Evolutionary conservation across 1,284 basidiomycete genomes (phyloP), one percentile per base, ranked within the genome.

Genomic region (Amylostereum areolatum): DNA sequence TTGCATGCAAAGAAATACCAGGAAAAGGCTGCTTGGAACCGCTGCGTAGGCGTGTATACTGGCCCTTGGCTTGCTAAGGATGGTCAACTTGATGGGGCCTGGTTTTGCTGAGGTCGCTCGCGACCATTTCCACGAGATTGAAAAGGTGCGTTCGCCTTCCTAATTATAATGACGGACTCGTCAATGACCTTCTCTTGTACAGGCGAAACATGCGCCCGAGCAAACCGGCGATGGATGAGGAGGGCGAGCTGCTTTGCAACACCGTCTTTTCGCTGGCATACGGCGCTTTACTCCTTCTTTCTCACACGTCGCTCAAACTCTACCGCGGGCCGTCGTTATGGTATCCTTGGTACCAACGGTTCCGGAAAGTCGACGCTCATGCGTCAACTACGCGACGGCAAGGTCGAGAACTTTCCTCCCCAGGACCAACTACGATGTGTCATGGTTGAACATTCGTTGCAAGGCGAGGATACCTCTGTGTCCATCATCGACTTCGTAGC

Each of bases 191-290:
- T 30, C 43, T 43, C 46, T 36, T 6, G n/a, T 44, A 37, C 45
- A 87, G 80, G 81, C 75, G 11, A 85, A 82, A 58, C 61, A 78
- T 61, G 69, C 72, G 34, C 62, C 65, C 55, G 57, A 66, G 49
- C 52, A 66, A 46, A 60, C 59, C 51, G 67, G 72, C 54, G 66
- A 81, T 59, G 77, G 79, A n/a, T 34, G 86, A 86, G 57, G 92
- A 91, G 61, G 89, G 84, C 49, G 92, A 95, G 66, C 69, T 96
- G 46, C 75, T 98, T 43, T 96, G 93, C 67, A 86, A 98, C 64
- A 94, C 87, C 1, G 80, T 94, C 48, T 99, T 99, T 75, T 97
- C 94, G 32, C 79, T 99, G 52, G 97, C 96, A 12, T 99, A 99
- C 66, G 96, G 96, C 60, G 92, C 96, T 55, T 80, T 99, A 31